phyloP scores from a whole-genome alignment of 257 asterid genomes.

The Agastache rugosa region DNA sequence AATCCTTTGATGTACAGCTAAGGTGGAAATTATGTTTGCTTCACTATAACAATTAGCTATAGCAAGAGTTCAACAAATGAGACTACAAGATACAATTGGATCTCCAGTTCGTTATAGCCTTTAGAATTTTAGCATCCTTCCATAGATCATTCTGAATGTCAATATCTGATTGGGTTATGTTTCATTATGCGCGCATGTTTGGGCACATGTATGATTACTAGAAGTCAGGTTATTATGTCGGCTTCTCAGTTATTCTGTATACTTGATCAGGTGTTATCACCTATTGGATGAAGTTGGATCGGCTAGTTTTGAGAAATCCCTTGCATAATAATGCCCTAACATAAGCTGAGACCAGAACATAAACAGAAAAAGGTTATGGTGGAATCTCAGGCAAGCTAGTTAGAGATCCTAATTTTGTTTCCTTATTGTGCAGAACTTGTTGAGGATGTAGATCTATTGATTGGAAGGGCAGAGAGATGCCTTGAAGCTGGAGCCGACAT shows the following conservation, averaged over 20 bases:
- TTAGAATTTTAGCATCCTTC: not conserved
- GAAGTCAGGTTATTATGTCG: not conserved
- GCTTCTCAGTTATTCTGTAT: not conserved
- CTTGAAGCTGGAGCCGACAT: conserved; percentile 98
- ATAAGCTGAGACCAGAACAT: not conserved
- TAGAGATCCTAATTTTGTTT: conserved; percentile 21
- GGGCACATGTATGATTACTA: not conserved
- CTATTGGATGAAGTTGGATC: not conserved
- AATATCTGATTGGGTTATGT: not conserved
- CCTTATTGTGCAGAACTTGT: conserved; percentile 64
- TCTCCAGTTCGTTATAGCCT: not conserved
- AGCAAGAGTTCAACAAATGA: conserved; percentile 1
- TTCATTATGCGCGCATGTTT: not conserved
- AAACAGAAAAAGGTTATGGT: not conserved
- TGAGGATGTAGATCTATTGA: conserved; percentile 86
- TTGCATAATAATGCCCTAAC: not conserved
- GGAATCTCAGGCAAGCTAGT: not conserved
- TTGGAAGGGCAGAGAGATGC: conserved; percentile 95
- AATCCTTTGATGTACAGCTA: not conserved
- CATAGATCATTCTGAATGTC: not conserved
- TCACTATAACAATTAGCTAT: conserved; percentile 3
- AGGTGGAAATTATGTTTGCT: conserved; percentile 2
- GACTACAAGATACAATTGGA: not conserved
- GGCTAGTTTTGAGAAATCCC: conserved; percentile 23
- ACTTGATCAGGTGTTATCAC: not conserved